Evolutionary conservation across 306 rosid species (phyloP).

Genomic region (Delonix regia): DNA sequence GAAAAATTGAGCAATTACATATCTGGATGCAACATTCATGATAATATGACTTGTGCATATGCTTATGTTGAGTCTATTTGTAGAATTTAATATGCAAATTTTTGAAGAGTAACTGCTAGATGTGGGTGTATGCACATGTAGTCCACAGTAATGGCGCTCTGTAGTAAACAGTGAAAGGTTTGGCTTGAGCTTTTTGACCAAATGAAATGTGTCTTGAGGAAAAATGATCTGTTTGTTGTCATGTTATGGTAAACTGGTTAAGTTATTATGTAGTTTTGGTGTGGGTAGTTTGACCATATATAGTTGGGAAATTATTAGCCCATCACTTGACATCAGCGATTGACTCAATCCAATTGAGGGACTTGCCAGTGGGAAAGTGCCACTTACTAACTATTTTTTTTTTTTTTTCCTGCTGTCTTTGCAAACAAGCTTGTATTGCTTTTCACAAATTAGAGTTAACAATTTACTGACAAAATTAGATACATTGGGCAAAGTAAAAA

Average conservation of each 20-base stretch:
- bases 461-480: not conserved
- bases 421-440: not conserved
- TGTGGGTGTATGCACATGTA: not conserved
- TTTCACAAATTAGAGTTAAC: slow-evolving; percentile 29
- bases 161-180: not conserved
- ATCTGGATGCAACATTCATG: slow-evolving; percentile 11
- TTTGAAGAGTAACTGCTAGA: not conserved
- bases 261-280: not conserved
- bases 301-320: not conserved
- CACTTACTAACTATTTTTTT: not conserved
- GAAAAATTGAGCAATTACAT: slow-evolving; percentile 10
- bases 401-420: slow-evolving; percentile 21
- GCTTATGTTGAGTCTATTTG: slow-evolving; percentile 8
- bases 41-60: slow-evolving; percentile 13
- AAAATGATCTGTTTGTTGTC: not conserved
- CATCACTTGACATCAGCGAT: not conserved
- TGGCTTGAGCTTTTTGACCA: not conserved
- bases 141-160: not conserved
- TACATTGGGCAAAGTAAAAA: not conserved
- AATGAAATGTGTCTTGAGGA: not conserved
- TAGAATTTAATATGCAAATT: not conserved
- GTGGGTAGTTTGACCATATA: not conserved
- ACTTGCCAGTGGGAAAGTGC: not conserved
- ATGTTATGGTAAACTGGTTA: not conserved
- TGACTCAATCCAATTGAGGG: not conserved